Conservation (phyloP, 1,284 basidiomycete species). For the Rhodotorula glutinis region DNA sequence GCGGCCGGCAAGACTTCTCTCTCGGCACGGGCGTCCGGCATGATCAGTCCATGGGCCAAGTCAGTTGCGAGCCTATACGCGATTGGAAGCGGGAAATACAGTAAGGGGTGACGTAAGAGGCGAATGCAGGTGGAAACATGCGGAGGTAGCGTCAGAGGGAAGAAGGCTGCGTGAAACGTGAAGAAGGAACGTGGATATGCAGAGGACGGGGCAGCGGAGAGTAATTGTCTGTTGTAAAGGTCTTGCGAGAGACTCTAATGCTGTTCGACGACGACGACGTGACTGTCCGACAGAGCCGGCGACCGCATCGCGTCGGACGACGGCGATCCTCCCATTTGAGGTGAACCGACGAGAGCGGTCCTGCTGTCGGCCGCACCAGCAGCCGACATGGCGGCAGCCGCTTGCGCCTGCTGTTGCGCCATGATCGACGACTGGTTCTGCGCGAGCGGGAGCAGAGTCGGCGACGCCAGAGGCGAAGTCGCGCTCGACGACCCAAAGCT, state of each 20-base stretch:
- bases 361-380: not conserved
- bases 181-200: not conserved
- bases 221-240: constrained; percentile 5
- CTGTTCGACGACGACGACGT: constrained; percentile 2
- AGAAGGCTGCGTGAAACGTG: no score
- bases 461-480: constrained; percentile 1
- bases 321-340: not conserved
- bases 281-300: not conserved
- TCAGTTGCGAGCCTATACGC: not conserved
- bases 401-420: not conserved
- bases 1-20: no score
- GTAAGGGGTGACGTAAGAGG: not conserved
- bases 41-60: no score
- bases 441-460: constrained; percentile 1
- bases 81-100: not conserved
- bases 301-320: not conserved
- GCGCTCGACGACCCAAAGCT: constrained; percentile 2
- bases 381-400: not conserved
- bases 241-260: not conserved
- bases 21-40: no score
- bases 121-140: not conserved
- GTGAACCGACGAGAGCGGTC: not conserved
- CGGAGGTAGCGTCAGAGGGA: no score
- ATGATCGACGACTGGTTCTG: not conserved
- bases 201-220: not conserved